These are phyloP conservation scores for Ambrosia artemisiifolia DNA, from an alignment of 129 eudicot species.

Conservation along the genomic window DNA sequence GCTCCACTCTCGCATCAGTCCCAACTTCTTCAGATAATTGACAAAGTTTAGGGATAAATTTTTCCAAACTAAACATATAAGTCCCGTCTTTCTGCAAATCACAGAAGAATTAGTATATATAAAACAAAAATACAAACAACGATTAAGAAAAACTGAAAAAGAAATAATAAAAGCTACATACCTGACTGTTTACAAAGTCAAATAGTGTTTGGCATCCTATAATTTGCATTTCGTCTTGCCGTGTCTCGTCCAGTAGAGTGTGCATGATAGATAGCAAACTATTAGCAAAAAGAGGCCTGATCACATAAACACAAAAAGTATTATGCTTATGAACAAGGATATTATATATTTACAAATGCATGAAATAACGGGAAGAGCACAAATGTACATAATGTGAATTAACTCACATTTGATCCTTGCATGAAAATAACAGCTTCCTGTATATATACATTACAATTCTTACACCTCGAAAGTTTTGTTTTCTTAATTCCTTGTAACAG, in stretches of 20 bases:
- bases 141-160: not conserved
- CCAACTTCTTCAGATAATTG: slow-evolving; percentile 73
- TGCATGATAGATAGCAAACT: slow-evolving; percentile 70
- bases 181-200: slow-evolving; percentile 73
- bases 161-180: not conserved
- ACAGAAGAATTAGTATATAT: slow-evolving; percentile 8
- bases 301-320: slow-evolving; percentile 19
- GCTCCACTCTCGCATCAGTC: slow-evolving; percentile 45
- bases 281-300: slow-evolving; percentile 77
- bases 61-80: slow-evolving; percentile 69
- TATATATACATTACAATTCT: slow-evolving; percentile 68
- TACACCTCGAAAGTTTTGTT: slow-evolving; percentile 54
- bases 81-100: slow-evolving; percentile 55
- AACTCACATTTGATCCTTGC: slow-evolving; percentile 86
- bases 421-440: slow-evolving; percentile 68
- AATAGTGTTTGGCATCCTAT: slow-evolving; percentile 73
- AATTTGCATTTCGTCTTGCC: slow-evolving; percentile 66
- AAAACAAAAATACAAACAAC: too few relatives aligned
- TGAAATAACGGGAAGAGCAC: not conserved
- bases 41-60: slow-evolving; percentile 65
- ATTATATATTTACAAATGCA: not conserved
- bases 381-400: not conserved
- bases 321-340: not conserved
- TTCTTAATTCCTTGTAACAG: slow-evolving; percentile 72
- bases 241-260: slow-evolving; percentile 64